Base-by-base conservation (phyloP, 495 filamentous ascomycete genomes). In the Lophium mytilinum region DNA sequence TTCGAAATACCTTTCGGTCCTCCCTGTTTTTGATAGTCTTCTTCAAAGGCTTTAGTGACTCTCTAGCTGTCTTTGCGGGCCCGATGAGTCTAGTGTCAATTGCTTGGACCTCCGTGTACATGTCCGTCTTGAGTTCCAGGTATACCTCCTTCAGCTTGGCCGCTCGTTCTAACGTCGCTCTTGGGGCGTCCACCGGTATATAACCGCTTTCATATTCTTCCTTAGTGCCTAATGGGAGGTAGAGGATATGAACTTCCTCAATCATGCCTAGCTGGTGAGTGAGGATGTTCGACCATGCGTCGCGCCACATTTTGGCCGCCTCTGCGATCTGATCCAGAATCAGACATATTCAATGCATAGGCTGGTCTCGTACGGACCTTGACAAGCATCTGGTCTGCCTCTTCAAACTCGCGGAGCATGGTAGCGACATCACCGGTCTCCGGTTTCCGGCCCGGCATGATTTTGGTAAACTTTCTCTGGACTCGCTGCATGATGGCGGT, bases 11-110 rank as follows among this genome's bases (percentile, higher is more conserved):
- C 75, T 95, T 87, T 71, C 85, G 89, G 63, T 95, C 86, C 64
- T 94, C 89, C 40, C 92, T 77, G 66, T 89, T 92, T 74, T 95
- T 95, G 69, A 97, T 92, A 2, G 86, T 86, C 71, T 92, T 96
- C 66, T 90, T 86, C 68, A 95, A 76, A 0, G 88, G 86, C 54
- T 80, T 77, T 55, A 95, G 75, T 41, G 69, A 82, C 49, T 86
- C 82, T 65, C 84, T 86, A 2, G 87, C 89, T 50, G 86, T 79
- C 17, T 76, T 77, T 4, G 88, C 85, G 1, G 91, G 90, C 58
- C 77, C 76, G 39, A 94, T 78, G 53, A 96, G 80, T 50, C 83
- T 79, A 0, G 72, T 69, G 57, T 96, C 90, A 55, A 96, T 84
- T 49, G 80, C 75, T 54, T 71, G 72, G 52, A 96, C 73, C 66